Conservation (phyloP, 192 early-diverging fungal species). For the Rhizophagus clarus region DNA sequence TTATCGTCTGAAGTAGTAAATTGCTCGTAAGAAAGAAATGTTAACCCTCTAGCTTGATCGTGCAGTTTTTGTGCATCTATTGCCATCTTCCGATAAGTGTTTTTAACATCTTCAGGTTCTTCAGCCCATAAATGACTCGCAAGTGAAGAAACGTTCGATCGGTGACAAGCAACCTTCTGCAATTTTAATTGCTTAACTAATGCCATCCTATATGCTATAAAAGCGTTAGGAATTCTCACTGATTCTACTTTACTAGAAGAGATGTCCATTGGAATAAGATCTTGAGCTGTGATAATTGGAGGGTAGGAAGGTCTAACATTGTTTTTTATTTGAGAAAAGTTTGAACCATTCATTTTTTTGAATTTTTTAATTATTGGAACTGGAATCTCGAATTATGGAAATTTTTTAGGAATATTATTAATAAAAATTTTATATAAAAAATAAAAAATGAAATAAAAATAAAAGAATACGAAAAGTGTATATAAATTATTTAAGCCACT, state of each 20-base stretch:
- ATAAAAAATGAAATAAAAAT: no score
- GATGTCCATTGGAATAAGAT: not conserved
- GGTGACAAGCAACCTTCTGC: not conserved
- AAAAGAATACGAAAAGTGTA: no score
- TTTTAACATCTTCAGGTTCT: not conserved
- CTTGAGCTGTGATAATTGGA: no score
- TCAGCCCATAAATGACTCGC: not conserved
- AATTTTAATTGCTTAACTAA: not conserved
- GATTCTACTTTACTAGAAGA: not conserved
- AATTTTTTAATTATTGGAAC: no score
- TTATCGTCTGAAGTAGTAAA: not conserved
- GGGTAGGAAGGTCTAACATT: no score
- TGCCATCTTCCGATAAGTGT: not conserved
- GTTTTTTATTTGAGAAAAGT: no score
- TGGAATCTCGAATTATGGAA: no score
- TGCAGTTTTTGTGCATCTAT: not conserved
- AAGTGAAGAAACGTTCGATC: not conserved
- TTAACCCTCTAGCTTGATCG: not conserved
- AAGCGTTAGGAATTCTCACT: not conserved
- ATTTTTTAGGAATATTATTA: no score
- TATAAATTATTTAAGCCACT: no score
- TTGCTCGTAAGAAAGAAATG: not conserved
- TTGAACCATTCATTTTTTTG: no score
- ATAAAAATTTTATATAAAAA: no score
- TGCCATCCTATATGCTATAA: not conserved